Evolutionary conservation across 257 asterid genomes (phyloP), one percentile per base, ranked within the genome.

Genomic region (Petrea volubilis): DNA sequence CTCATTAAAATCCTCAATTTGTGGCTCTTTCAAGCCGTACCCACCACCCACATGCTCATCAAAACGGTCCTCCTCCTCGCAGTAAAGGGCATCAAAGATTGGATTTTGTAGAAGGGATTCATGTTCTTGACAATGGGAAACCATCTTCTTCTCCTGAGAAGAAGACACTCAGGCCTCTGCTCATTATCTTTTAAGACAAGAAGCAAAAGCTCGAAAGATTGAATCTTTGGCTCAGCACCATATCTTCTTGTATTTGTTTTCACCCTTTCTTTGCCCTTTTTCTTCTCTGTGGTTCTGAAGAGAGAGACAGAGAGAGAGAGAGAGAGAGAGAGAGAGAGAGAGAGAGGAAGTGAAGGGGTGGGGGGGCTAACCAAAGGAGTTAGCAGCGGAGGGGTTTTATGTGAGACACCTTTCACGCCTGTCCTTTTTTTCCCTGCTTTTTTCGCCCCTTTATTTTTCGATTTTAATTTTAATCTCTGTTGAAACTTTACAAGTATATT

Each of bases 51-150:
- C 71, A 63, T 74, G 81, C 6, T 85, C 97, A 31, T 87, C 96
- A 70, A 91, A 74, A 67, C 78, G 84, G n/a, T n/a, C n/a, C 81
- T 85, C 92, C 66, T 92, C 97, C 41, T 92, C 90, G 47, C 98
- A 92, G 80, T 73, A 85, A 68, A 92, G 98, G 31, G 79, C 86
- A 72, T 92, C 96, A 71, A 85, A 83, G 81, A 84, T 74, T 31
- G 88, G 85, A 76, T 87, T 87, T 76, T 81, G 88, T 46, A 71
- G 75, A 72, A 75, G 83, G 67, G 82, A 18, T 68, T 86, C 83
- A 44, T 69, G 85, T 17, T 77, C 69, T 36, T 72, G 85, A 58
- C 76, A 77, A 67, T 70, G 77, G 43, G 86, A 76, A 79, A 81
- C 84, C 96, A 88, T 89, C 81, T 80, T 79, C 87, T 84, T 85